Percentiles rank a stretch among this genome's conserved stretches.
Evolutionary conservation across 2,329 filamentous ascomycete genomes (phyloP).

Genomic region (Diaporthe sp.): DNA sequence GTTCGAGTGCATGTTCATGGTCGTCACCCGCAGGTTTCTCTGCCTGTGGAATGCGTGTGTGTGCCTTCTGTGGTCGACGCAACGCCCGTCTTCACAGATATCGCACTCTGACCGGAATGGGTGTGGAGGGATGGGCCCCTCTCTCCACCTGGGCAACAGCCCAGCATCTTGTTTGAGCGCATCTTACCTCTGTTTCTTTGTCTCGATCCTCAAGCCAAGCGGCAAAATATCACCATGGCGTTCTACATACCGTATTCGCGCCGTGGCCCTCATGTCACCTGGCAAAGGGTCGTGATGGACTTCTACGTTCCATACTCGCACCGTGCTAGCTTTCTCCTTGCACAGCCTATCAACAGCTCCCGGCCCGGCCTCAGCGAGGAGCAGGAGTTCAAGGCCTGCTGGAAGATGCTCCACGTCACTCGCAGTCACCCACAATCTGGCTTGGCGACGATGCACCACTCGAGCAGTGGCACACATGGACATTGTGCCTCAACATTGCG

Average conservation of each 20-base stretch:
- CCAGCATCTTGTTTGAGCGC: neutral
- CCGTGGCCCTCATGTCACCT: neutral
- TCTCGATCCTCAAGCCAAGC: neutral
- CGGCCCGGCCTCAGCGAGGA: slow-evolving; percentile 59
- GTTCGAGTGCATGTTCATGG: neutral
- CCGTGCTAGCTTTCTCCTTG: neutral
- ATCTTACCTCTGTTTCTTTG: too few species aligned
- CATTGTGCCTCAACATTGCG: too few species aligned
- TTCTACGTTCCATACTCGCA: neutral
- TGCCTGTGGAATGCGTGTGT: neutral
- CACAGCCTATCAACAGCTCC: slow-evolving; percentile 45
- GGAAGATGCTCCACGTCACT: slow-evolving; percentile 85
- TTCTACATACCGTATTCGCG: neutral
- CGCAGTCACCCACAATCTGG: neutral
- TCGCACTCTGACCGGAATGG: neutral
- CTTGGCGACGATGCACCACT: too few species aligned
- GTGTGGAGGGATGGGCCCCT: neutral
- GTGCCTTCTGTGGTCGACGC: neutral
- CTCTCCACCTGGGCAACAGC: neutral
- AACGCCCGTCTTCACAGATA: neutral
- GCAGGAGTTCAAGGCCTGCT: slow-evolving; percentile 86
- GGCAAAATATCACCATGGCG: neutral
- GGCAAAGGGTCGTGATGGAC: neutral
- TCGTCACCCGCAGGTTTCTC: neutral
- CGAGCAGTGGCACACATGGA: too few species aligned